A percentile compares a stretch with the other conserved stretches of the same genome.
phyloP scores from a whole-genome alignment of 208 protist species.

The Leishmania aethiopica region DNA sequence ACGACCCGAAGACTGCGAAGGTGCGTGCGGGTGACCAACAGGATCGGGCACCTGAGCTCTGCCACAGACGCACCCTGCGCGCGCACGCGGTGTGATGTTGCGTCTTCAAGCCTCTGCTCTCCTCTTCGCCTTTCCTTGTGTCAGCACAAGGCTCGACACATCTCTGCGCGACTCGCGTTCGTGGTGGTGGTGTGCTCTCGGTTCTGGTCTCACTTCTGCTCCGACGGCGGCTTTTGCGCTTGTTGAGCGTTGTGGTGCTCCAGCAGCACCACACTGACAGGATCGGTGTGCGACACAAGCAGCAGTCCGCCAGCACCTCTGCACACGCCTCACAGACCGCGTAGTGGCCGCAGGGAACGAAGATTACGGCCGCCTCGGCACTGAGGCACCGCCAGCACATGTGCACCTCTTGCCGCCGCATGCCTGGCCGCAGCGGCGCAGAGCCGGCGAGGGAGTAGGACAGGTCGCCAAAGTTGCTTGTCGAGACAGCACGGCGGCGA shows the following conservation, averaged over 20 bases:
- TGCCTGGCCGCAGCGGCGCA: slow-evolving; percentile 36
- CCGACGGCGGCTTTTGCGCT: slow-evolving; percentile 9
- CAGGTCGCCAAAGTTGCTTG: slow-evolving; percentile 43
- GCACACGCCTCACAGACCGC: slow-evolving; percentile 56
- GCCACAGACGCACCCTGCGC: background rate
- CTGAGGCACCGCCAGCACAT: slow-evolving; percentile 82
- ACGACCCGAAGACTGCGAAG: background rate
- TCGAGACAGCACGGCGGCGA: slow-evolving; percentile 37
- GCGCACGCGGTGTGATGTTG: background rate
- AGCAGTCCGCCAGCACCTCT: slow-evolving; percentile 48
- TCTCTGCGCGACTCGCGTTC: background rate
- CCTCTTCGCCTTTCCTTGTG: background rate
- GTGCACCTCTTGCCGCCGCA: slow-evolving; percentile 55
- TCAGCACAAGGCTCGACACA: background rate
- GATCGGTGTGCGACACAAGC: slow-evolving; percentile 55
- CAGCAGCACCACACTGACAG: slow-evolving; percentile 50
- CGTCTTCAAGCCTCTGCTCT: background rate
- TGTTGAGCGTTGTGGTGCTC: slow-evolving; percentile 8
- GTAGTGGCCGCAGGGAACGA: slow-evolving; percentile 77
- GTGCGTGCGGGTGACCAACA: background rate
- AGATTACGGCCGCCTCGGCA: slow-evolving; percentile 59
- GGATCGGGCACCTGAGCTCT: background rate
- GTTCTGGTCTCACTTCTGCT: background rate
- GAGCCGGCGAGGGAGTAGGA: slow-evolving; percentile 50
- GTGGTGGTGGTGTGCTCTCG: background rate